Evolutionary conservation across 352 stramenopile species (phyloP).

Genomic region (Phytophthora pseudosyringae): DNA sequence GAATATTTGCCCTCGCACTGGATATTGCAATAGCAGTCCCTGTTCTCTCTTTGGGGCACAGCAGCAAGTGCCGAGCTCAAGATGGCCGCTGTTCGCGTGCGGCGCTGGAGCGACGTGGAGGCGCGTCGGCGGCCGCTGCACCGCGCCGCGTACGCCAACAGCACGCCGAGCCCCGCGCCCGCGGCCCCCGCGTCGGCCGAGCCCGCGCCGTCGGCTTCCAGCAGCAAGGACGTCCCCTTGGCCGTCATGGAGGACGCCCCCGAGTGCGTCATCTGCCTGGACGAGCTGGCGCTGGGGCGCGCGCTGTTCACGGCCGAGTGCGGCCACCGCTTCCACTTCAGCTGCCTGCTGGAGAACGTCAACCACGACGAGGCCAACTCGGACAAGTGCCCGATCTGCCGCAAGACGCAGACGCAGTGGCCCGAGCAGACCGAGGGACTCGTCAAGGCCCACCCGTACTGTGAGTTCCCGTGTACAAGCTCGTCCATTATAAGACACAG

Average conservation of each 20-base stretch:
- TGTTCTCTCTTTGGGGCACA: too few species aligned
- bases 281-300: constrained; percentile 68
- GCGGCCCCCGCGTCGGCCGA: constrained; percentile 27
- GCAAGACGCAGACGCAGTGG: constrained; percentile 85
- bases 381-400: constrained; percentile 90
- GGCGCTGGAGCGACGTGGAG: constrained; percentile 78
- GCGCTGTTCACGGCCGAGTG: constrained; percentile 88
- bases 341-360: constrained; percentile 87
- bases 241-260: constrained; percentile 57
- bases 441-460: constrained; percentile 87
- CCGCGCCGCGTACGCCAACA: constrained; percentile 38
- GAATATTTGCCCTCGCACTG: too few species aligned
- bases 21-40: too few species aligned
- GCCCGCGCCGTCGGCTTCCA: constrained; percentile 1
- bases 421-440: constrained; percentile 86
- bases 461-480: constrained; percentile 35
- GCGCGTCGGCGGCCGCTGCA: constrained; percentile 40
- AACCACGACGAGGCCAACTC: constrained; percentile 91
- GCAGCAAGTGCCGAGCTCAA: not conserved
- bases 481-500: not conserved
- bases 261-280: constrained; percentile 88
- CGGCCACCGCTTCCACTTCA: constrained; percentile 88
- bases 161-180: constrained; percentile 36
- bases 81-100: constrained; percentile 49
- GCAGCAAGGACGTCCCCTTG: constrained; percentile 40